phyloP scores from a whole-genome alignment of 768 basidiomycete species.

The Calocera cornea region DNA sequence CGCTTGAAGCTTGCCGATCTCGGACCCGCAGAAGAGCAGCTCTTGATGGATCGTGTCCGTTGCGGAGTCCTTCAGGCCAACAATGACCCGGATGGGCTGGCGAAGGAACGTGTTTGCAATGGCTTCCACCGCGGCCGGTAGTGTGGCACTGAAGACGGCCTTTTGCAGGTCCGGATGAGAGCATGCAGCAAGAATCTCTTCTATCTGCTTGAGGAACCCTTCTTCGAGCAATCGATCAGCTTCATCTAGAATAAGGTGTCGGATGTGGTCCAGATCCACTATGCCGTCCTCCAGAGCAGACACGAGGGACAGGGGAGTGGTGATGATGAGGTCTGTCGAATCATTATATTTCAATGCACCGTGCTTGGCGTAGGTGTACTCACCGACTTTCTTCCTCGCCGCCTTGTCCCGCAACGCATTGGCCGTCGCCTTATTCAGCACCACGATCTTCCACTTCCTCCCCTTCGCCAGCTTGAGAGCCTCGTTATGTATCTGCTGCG shows the following conservation, averaged over 20 bases:
- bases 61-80: conserved; percentile 92
- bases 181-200: conserved; percentile 75
- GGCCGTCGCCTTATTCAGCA: conserved; percentile 85
- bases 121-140: conserved; percentile 78
- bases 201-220: conserved; percentile 77
- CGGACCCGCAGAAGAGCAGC: conserved; percentile 82
- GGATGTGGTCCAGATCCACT: conserved; percentile 62
- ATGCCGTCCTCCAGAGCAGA: conserved; percentile 56
- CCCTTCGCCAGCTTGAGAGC: conserved; percentile 68
- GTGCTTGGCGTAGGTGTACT: conserved; percentile 20
- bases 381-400: conserved; percentile 64
- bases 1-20: conserved; percentile 86
- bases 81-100: conserved; percentile 85
- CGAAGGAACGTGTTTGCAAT: conserved; percentile 72
- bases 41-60: conserved; percentile 80
- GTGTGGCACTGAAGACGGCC: conserved; percentile 86
- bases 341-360: not conserved
- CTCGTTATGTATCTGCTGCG: conserved; percentile 89
- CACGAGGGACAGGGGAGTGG: conserved; percentile 82
- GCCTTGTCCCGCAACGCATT: conserved; percentile 59
- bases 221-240: conserved; percentile 80
- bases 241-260: conserved; percentile 78
- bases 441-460: conserved; percentile 64
- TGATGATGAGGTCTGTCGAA: conserved; percentile 67
- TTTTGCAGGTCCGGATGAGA: conserved; percentile 58